These are phyloP conservation scores for Penicillium pulvis DNA, from an alignment of 495 filamentous ascomycete species.

Conservation along the genomic window DNA sequence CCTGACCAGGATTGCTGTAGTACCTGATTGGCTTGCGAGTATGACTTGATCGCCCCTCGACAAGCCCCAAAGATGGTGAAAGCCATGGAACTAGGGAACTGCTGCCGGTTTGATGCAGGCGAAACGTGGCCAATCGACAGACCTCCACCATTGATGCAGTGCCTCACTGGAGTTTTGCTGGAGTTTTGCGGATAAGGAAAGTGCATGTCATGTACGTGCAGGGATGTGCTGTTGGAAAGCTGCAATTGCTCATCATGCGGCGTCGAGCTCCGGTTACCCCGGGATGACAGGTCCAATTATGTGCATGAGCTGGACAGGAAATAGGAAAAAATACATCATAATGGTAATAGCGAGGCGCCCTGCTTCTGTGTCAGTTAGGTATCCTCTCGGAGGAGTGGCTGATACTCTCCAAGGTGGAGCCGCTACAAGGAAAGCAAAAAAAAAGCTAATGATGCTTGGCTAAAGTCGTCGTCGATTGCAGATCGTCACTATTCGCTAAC, in stretches of 20 bases:
- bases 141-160: neutral
- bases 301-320: neutral
- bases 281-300: constrained; percentile 5
- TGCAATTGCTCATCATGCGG: constrained; percentile 8
- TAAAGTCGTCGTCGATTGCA: constrained; percentile 18
- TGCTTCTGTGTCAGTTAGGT: neutral
- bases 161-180: neutral
- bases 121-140: constrained; percentile 7
- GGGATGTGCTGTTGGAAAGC: constrained; percentile 3
- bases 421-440: neutral
- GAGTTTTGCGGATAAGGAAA: neutral
- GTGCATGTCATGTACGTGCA: constrained; percentile 6
- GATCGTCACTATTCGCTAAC: constrained; percentile 26
- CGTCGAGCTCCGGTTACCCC: constrained; percentile 4
- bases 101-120: neutral
- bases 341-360: neutral
- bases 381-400: neutral
- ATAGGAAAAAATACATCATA: neutral
- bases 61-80: neutral
- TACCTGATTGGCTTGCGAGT: constrained; percentile 5
- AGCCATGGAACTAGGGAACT: neutral
- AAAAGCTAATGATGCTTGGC: constrained; percentile 1
- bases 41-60: constrained; percentile 1
- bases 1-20: neutral
- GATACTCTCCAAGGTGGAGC: neutral